These are phyloP conservation scores for Globisporangium nunn DNA, from an alignment of 352 stramenopile species.

Conservation along the genomic window DNA sequence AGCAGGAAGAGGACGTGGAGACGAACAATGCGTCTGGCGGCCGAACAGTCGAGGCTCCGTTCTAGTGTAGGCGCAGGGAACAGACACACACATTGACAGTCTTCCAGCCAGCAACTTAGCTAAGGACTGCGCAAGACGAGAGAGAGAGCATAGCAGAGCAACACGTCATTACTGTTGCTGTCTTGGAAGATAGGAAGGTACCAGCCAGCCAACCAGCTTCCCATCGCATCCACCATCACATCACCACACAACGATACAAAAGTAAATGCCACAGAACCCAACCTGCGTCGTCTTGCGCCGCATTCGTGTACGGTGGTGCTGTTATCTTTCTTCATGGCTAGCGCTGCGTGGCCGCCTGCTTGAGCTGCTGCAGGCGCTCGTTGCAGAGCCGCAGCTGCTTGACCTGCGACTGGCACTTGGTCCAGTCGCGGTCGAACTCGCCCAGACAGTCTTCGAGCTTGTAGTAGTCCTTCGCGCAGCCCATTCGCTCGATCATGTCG, in stretches of 20 bases:
- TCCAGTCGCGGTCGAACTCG: slow-evolving; percentile 80
- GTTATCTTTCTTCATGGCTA: not conserved
- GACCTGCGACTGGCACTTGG: slow-evolving; percentile 77
- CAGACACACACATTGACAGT: not conserved
- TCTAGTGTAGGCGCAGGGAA: slow-evolving; percentile 18
- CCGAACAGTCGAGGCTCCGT: slow-evolving; percentile 68
- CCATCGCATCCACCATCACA: not conserved
- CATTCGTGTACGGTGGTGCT: no score
- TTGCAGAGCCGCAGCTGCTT: slow-evolving; percentile 78
- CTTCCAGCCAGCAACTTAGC: not conserved
- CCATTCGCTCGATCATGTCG: slow-evolving; percentile 82
- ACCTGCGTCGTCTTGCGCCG: no score
- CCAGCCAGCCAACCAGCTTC: not conserved
- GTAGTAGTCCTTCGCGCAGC: slow-evolving; percentile 81
- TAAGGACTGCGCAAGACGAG: no score
- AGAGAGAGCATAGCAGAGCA: no score
- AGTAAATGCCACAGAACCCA: not conserved
- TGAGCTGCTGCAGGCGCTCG: slow-evolving; percentile 49
- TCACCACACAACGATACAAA: not conserved
- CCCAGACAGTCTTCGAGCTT: slow-evolving; percentile 80
- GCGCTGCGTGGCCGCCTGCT: slow-evolving; percentile 20
- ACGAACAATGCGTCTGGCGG: slow-evolving; percentile 24
- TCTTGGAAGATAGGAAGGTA: no score
- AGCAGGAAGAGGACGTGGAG: slow-evolving; percentile 65
- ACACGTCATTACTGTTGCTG: no score